Percentiles rank a stretch among this genome's conserved stretches.
Evolutionary conservation across 805 yeast species (phyloP).

Genomic region (Pichia occidentalis): DNA sequence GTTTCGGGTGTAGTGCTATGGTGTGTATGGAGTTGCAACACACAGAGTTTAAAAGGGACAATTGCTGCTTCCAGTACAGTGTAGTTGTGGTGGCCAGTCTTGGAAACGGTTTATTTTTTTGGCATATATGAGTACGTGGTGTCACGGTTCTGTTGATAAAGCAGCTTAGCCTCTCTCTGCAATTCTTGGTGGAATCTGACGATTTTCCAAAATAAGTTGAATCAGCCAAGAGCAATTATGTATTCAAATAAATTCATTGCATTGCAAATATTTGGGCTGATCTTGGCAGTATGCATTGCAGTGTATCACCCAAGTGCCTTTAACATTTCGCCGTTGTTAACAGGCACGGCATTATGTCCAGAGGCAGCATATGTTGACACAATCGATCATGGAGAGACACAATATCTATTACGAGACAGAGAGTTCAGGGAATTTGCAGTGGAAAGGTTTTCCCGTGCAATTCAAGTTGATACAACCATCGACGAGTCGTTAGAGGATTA

Average conservation of each 20-base stretch:
- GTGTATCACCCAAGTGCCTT: slow-evolving; percentile 6
- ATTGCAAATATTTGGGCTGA: background rate
- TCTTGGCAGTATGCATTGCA: slow-evolving; percentile 4
- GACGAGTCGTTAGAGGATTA: slow-evolving; percentile 20
- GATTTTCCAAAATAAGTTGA: too few relatives aligned
- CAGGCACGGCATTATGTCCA: slow-evolving; percentile 36
- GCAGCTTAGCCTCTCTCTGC: too few relatives aligned
- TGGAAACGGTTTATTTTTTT: too few relatives aligned
- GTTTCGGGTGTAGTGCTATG: too few relatives aligned
- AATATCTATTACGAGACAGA: slow-evolving; percentile 30
- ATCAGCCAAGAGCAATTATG: too few relatives aligned
- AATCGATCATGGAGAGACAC: slow-evolving; percentile 14
- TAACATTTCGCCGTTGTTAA: slow-evolving; percentile 6
- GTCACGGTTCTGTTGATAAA: too few relatives aligned
- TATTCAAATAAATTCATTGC: background rate
- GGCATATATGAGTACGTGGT: too few relatives aligned
- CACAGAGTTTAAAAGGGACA: too few relatives aligned
- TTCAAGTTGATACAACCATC: slow-evolving; percentile 46
- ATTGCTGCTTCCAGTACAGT: too few relatives aligned
- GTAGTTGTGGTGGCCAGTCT: too few relatives aligned
- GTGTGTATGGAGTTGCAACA: too few relatives aligned
- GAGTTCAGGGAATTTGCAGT: slow-evolving; percentile 33
- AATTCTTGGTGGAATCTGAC: too few relatives aligned
- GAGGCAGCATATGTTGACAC: slow-evolving; percentile 28
- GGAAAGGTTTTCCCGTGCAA: slow-evolving; percentile 40